Conservation (phyloP, 176 grass and related monocot species). For the Ampelocalamus luodianensis region DNA sequence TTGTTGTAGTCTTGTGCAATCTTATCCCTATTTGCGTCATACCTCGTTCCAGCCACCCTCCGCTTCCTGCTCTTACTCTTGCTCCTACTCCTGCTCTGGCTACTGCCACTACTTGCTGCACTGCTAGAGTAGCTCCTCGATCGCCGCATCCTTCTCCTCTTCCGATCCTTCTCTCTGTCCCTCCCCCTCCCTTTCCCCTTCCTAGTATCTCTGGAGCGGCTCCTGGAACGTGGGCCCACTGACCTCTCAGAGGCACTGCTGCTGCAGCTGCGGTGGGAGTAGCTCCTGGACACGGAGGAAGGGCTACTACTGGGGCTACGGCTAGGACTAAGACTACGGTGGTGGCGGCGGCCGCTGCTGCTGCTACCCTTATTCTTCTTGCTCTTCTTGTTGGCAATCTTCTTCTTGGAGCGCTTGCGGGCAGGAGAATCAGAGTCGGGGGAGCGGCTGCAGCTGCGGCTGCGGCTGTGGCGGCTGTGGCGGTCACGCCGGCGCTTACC, state of each 20-base stretch:
- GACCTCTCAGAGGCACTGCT: conserved; percentile 45
- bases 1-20: conserved; percentile 51
- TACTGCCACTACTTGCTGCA: conserved; percentile 46
- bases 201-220: conserved; percentile 42
- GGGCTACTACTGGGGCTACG: conserved; percentile 37
- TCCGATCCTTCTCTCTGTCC: conserved; percentile 34
- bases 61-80: conserved; percentile 42
- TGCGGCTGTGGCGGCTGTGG: conserved; percentile 28
- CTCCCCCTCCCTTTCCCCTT: conserved; percentile 55
- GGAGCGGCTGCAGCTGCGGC: neutral
- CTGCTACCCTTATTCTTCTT: conserved; percentile 37
- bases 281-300: conserved; percentile 43
- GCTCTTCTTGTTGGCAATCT: conserved; percentile 46
- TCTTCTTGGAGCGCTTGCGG: conserved; percentile 58
- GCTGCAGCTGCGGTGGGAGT: conserved; percentile 45
- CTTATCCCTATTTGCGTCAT: conserved; percentile 44
- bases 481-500: conserved; percentile 32
- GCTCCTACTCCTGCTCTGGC: conserved; percentile 49
- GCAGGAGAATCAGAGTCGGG: conserved; percentile 32
- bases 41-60: neutral
- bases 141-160: conserved; percentile 35
- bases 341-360: conserved; percentile 16
- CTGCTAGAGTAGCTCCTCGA: conserved; percentile 50
- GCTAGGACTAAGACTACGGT: conserved; percentile 40
- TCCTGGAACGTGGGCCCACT: conserved; percentile 51